phyloP scores from a whole-genome alignment of 257 asterid genomes.

The Fraxinus quadrangulata region DNA sequence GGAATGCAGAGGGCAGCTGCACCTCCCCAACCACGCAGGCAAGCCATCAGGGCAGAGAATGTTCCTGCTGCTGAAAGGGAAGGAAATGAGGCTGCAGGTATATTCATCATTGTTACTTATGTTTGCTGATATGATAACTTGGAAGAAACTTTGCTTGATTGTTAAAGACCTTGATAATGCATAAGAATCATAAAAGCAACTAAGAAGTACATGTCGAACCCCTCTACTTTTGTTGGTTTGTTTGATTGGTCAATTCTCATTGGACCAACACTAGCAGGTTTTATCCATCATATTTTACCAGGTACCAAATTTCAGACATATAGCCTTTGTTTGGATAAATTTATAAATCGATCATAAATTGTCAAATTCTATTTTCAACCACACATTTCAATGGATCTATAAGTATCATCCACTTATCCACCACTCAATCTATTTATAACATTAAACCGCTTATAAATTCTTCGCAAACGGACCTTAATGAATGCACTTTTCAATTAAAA shows the following conservation, averaged over 20 bases:
- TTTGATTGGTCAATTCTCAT: background rate
- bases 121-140: background rate
- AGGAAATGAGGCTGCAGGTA: slow-evolving; percentile 70
- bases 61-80: slow-evolving; percentile 57
- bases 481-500: background rate
- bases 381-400: no score
- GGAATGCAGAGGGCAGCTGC: slow-evolving; percentile 95
- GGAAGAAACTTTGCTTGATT: background rate
- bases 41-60: slow-evolving; percentile 65
- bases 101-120: slow-evolving; percentile 3
- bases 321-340: no score
- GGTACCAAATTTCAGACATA: background rate
- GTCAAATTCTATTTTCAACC: no score
- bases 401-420: no score
- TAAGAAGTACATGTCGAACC: background rate
- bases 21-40: slow-evolving; percentile 76
- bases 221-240: background rate
- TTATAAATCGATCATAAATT: no score
- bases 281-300: background rate
- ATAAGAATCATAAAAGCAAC: background rate
- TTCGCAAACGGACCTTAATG: background rate
- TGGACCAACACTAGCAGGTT: background rate
- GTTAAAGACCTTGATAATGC: slow-evolving; percentile 18
- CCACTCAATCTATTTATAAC: no score
- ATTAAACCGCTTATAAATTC: no score